Evolutionary conservation across 176 grass and related monocot species (phyloP), one percentile per base, ranked within the genome.

Genomic region (Musa beccarii): DNA sequence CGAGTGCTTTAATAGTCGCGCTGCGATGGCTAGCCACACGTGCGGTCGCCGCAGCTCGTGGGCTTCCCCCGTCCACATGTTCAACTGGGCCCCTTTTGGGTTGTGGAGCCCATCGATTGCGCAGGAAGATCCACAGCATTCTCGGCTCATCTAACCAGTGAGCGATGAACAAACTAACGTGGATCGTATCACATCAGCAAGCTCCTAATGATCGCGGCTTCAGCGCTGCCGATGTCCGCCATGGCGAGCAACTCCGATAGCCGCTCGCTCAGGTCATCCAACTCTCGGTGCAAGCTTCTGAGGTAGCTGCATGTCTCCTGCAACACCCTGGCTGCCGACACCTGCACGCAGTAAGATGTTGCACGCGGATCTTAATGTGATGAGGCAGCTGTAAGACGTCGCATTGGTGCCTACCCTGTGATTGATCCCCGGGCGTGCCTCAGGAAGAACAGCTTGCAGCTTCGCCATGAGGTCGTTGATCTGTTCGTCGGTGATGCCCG

Each of bases 21-120:
- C 9, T 12, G 15, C 21, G 79, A 81, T 77, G 64, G 72, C 4
- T 14, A 64, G 53, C 83, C 83, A 81, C 24, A 85, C 66, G 79
- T 81, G 83, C 72, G 2, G 7, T 10, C 24, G 20, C 6, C 0
- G 52, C 16, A 20, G 20, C 8, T 9, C 54, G 54, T 72, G 78
- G 34, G 59, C 52, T 25, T 9, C 10, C n/a, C 22, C 51, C 54
- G 16, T 20, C 77, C 78, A 59, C 77, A 72, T 54, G 71, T 71
- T 26, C 23, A 43, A 43, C 34, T 43, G 34, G 34, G 34, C 4
- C 34, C 34, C 34, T 43, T 43, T 43, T 43, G 34, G 34, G 34
- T 43, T 43, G 34, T 43, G 34, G 34, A 43, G 34, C 34, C 34
- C 34, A 43, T 43, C 4, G 6, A 43, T 43, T 6, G 4, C 4